Percentiles rank a stretch among this genome's conserved stretches.
These are phyloP conservation scores for Hypoxylon sp. DNA, from an alignment of 2,329 filamentous ascomycete species.

Conservation along the genomic window DNA sequence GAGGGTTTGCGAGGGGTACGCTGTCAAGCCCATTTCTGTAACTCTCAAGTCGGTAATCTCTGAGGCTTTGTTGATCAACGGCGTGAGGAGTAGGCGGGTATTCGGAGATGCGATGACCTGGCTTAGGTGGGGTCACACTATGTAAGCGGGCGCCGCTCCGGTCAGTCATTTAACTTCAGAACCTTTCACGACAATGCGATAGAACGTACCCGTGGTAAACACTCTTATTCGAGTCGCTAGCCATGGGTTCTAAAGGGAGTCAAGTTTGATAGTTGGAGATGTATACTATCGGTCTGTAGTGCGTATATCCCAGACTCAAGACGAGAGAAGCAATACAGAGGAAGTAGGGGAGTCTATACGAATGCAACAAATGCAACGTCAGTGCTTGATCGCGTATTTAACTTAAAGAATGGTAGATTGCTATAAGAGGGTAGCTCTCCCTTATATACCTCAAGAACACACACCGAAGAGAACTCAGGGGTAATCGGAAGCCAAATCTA, in stretches of 20 bases:
- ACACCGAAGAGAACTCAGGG: neutral
- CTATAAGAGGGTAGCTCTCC: neutral
- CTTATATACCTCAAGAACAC: neutral
- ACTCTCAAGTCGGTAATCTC: constrained; percentile 2
- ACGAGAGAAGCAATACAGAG: neutral
- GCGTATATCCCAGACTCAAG: neutral
- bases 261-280: neutral
- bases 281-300: neutral
- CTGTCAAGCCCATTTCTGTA: neutral
- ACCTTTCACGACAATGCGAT: neutral
- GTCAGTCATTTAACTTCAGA: neutral
- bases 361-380: neutral
- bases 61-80: constrained; percentile 2
- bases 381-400: neutral
- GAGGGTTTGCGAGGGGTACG: neutral
- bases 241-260: neutral
- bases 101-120: constrained; percentile 12
- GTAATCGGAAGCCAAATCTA: neutral
- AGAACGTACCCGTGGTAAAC: constrained; percentile 2
- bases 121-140: constrained; percentile 16
- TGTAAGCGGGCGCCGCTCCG: neutral
- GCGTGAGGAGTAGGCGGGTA: constrained; percentile 9
- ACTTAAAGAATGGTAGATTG: neutral
- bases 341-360: neutral
- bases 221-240: constrained; percentile 1